Evolutionary conservation across 805 yeast genomes (phyloP).

Genomic region (Danielia oregonensis): DNA sequence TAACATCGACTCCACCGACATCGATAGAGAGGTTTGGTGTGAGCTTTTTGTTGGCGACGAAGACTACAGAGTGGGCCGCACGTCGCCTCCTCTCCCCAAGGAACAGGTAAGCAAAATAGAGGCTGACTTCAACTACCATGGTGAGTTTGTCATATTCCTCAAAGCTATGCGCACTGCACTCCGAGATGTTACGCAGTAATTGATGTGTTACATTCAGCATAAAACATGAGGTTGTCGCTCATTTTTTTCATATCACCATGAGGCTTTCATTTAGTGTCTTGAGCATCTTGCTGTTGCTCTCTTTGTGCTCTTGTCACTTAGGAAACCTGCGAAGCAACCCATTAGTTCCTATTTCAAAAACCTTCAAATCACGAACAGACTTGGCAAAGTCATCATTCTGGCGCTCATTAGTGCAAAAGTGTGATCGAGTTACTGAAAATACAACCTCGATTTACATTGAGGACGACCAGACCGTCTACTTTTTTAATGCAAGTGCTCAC

Average conservation of each 20-base stretch:
- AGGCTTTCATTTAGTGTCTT: too few relatives aligned
- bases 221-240: too few relatives aligned
- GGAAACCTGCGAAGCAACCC: constrained; percentile 1
- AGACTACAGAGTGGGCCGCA: constrained; percentile 7
- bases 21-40: constrained; percentile 39
- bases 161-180: constrained; percentile 10
- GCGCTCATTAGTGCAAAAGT: constrained; percentile 5
- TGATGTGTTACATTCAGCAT: too few relatives aligned
- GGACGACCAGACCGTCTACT: background rate
- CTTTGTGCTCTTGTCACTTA: constrained; percentile 9
- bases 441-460: constrained; percentile 8
- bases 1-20: constrained; percentile 43
- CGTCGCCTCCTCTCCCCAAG: constrained; percentile 11
- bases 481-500: background rate
- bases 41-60: constrained; percentile 45
- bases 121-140: constrained; percentile 10
- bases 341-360: background rate
- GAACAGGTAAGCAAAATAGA: constrained; percentile 8
- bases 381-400: constrained; percentile 11
- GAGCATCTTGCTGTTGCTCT: too few relatives aligned
- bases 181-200: constrained; percentile 1
- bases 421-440: background rate
- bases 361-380: constrained; percentile 5
- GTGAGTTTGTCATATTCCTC: constrained; percentile 12
- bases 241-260: too few relatives aligned